phyloP scores from a whole-genome alignment of 2,329 filamentous ascomycete species.

The Cytospora piceae region DNA sequence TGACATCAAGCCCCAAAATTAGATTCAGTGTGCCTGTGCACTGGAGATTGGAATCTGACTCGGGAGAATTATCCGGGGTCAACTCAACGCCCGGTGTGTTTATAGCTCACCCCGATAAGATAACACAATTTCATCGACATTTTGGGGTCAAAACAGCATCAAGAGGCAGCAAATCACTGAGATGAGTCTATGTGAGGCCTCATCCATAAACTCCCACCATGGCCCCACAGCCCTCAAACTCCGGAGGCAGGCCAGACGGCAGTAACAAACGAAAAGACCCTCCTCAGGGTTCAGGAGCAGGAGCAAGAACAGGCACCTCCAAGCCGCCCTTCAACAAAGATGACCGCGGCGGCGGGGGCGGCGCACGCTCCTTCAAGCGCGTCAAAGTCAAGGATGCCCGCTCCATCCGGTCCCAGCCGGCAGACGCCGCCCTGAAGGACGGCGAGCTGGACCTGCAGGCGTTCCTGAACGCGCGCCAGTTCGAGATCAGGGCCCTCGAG shows the following conservation, averaged over 20 bases:
- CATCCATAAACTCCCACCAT: constrained; percentile 28
- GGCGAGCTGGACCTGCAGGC: constrained; percentile 84
- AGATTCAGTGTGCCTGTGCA: background rate
- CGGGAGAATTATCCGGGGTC: too few relatives aligned
- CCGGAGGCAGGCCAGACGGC: constrained; percentile 26
- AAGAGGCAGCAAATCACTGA: background rate
- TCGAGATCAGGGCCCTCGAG: constrained; percentile 85
- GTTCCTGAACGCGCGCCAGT: constrained; percentile 84
- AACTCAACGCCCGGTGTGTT: background rate
- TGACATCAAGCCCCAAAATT: too few relatives aligned
- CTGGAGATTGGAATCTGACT: background rate
- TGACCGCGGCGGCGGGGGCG: constrained; percentile 11
- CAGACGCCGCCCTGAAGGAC: constrained; percentile 59
- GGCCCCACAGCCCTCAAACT: constrained; percentile 31
- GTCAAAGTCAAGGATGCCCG: constrained; percentile 52
- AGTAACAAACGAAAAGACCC: constrained; percentile 35
- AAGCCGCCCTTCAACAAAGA: background rate
- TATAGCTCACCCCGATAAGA: constrained; percentile 14
- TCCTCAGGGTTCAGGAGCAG: constrained; percentile 17
- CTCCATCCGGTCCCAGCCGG: constrained; percentile 54
- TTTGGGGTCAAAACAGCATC: constrained; percentile 10
- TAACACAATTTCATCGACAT: constrained; percentile 14
- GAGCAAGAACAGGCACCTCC: background rate
- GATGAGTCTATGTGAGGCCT: background rate
- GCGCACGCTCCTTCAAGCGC: constrained; percentile 45